phyloP scores from a whole-genome alignment of 2,329 filamentous ascomycete species.

The Fusarium cicatricum region DNA sequence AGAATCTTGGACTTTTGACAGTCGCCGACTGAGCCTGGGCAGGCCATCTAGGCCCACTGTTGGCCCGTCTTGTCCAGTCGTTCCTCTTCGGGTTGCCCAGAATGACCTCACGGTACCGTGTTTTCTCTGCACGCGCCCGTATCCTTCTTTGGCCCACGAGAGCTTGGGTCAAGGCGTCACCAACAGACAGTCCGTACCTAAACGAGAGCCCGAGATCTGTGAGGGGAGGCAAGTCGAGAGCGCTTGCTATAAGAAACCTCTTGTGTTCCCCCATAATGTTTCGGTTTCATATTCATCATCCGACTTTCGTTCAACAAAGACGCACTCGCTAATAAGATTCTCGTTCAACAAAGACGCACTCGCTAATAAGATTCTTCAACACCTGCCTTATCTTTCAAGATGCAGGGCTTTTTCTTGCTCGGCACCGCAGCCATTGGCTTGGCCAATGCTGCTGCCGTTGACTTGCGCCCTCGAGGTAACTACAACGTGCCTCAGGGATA shows the following conservation, averaged over 20 bases:
- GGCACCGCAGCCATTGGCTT: slow-evolving; percentile 30
- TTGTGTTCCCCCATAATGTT: slow-evolving; percentile 1
- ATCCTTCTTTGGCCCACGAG: not conserved
- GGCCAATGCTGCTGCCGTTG: slow-evolving; percentile 24
- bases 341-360: slow-evolving; percentile 13
- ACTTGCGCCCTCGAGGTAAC: not conserved
- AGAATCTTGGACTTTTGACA: too few relatives aligned
- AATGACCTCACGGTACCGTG: not conserved
- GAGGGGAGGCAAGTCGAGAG: not conserved
- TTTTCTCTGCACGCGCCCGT: not conserved
- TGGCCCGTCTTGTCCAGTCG: too few relatives aligned
- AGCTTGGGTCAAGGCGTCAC: too few relatives aligned
- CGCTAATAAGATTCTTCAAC: slow-evolving; percentile 6
- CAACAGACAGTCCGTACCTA: too few relatives aligned
- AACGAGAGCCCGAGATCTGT: not conserved
- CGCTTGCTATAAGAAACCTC: slow-evolving; percentile 26
- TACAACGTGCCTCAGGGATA: slow-evolving; percentile 11
- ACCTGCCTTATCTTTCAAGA: slow-evolving; percentile 23
- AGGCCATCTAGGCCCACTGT: too few relatives aligned
- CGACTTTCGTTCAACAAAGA: slow-evolving; percentile 18
- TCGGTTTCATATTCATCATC: slow-evolving; percentile 22
- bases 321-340: slow-evolving; percentile 11
- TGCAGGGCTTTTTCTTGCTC: slow-evolving; percentile 32
- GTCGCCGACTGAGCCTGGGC: too few relatives aligned
- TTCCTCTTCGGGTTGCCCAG: not conserved